Conservation (phyloP, 768 basidiomycete genomes). For the Trametes villosa region DNA sequence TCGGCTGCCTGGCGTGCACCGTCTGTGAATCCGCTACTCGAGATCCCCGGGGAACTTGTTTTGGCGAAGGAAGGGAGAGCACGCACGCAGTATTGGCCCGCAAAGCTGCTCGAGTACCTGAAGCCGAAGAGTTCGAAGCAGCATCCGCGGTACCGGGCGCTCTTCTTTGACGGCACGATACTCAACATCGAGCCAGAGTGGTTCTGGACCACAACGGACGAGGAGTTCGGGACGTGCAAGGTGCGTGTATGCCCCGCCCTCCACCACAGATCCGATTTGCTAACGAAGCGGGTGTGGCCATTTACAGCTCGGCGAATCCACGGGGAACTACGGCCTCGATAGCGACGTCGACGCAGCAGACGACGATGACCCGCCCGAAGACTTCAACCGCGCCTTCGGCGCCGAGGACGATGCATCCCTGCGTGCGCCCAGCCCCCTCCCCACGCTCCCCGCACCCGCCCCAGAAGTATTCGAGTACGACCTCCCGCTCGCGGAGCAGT, state of each 20-base stretch:
- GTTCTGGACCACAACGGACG: conserved; percentile 63
- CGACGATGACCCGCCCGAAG: conserved; percentile 16
- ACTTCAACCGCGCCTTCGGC: conserved; percentile 14
- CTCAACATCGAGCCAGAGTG: conserved; percentile 48
- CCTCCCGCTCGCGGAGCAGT: conserved; percentile 59
- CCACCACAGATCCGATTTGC: background rate
- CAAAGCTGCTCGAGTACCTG: conserved; percentile 56
- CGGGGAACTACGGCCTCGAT: conserved; percentile 47
- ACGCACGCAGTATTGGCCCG: conserved; percentile 65
- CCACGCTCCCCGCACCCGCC: conserved; percentile 45
- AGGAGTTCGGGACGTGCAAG: conserved; percentile 65
- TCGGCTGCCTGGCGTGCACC: conserved; percentile 44
- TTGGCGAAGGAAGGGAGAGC: conserved; percentile 51
- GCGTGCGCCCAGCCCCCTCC: conserved; percentile 44
- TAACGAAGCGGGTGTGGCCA: background rate
- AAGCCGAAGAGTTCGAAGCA: conserved; percentile 43
- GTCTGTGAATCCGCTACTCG: conserved; percentile 50
- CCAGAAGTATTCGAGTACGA: conserved; percentile 45
- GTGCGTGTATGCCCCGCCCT: conserved; percentile 40
- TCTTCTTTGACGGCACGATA: conserved; percentile 60
- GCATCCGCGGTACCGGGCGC: conserved; percentile 55
- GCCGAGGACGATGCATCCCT: conserved; percentile 32
- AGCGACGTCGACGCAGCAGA: conserved; percentile 32
- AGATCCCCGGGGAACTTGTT: conserved; percentile 71
- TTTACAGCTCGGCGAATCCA: conserved; percentile 59